These are phyloP conservation scores for Polychaeton citri DNA, from an alignment of 2,329 filamentous ascomycete species.

Conservation along the genomic window DNA sequence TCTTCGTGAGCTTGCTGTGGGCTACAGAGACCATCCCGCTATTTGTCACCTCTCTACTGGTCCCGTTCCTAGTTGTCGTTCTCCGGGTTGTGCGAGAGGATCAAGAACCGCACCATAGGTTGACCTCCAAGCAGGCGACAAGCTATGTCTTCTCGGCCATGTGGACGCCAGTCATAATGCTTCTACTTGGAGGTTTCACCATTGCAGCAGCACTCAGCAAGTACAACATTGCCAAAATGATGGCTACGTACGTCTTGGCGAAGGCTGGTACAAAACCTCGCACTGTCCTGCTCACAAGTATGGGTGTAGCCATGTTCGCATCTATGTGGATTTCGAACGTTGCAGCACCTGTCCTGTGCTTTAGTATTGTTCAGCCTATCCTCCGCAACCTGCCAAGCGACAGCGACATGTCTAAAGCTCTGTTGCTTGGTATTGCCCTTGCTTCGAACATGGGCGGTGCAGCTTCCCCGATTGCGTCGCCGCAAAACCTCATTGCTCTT, in stretches of 20 bases:
- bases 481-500: slow-evolving; percentile 92
- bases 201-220: slow-evolving; percentile 91
- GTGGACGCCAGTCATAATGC: slow-evolving; percentile 99
- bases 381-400: slow-evolving; percentile 82
- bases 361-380: slow-evolving; percentile 96
- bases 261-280: slow-evolving; percentile 86
- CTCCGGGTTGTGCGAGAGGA: slow-evolving; percentile 73
- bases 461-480: slow-evolving; percentile 90
- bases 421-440: slow-evolving; percentile 89
- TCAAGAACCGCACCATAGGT: slow-evolving; percentile 51
- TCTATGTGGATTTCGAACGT: slow-evolving; percentile 99
- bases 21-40: slow-evolving; percentile 90
- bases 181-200: slow-evolving; percentile 88
- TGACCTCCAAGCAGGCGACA: slow-evolving; percentile 70
- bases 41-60: slow-evolving; percentile 87
- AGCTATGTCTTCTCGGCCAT: slow-evolving; percentile 82
- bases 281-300: slow-evolving; percentile 88
- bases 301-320: slow-evolving; percentile 95
- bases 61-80: slow-evolving; percentile 85
- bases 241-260: slow-evolving; percentile 90
- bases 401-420: slow-evolving; percentile 84
- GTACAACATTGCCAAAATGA: slow-evolving; percentile 93
- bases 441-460: slow-evolving; percentile 94
- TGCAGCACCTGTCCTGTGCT: slow-evolving; percentile 89
- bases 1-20: slow-evolving; percentile 91